phyloP scores from a whole-genome alignment of 164 flowering plant species.

The Warburgia ugandensis region DNA sequence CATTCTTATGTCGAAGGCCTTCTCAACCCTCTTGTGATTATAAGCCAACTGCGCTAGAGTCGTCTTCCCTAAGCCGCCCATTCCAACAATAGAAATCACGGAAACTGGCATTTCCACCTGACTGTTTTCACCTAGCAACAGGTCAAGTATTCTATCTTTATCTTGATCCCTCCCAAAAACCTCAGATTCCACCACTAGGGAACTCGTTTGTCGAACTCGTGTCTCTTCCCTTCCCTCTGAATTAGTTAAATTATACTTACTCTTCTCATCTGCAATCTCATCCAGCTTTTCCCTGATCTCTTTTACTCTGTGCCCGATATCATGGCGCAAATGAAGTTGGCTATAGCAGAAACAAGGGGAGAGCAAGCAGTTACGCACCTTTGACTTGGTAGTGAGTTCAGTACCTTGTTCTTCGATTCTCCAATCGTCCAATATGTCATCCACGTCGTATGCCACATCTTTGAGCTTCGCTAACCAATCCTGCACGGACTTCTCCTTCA shows the following conservation, averaged over 20 bases:
- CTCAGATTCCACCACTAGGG: not conserved
- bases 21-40: constrained; percentile 1
- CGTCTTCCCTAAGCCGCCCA: constrained; percentile 14
- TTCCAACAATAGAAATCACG: constrained; percentile 7
- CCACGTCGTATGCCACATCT: constrained; percentile 4
- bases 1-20: not conserved
- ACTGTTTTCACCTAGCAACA: not conserved
- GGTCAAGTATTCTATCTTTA: not conserved
- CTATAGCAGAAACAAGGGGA: not conserved
- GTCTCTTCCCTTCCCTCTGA: not conserved
- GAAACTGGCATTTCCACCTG: not conserved
- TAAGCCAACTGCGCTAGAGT: constrained; percentile 9
- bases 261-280: constrained; percentile 3
- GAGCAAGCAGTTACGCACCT: not conserved
- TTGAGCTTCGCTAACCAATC: constrained; percentile 7
- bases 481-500: not conserved
- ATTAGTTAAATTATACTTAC: not conserved
- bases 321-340: too few relatives aligned
- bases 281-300: not conserved
- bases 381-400: not conserved
- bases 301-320: constrained; percentile 1
- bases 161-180: constrained; percentile 8
- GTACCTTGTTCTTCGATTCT: not conserved
- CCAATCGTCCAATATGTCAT: constrained; percentile 2
- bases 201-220: not conserved